Conservation (phyloP, 2,329 filamentous ascomycete species). For the Coniochaeta prunicola region DNA sequence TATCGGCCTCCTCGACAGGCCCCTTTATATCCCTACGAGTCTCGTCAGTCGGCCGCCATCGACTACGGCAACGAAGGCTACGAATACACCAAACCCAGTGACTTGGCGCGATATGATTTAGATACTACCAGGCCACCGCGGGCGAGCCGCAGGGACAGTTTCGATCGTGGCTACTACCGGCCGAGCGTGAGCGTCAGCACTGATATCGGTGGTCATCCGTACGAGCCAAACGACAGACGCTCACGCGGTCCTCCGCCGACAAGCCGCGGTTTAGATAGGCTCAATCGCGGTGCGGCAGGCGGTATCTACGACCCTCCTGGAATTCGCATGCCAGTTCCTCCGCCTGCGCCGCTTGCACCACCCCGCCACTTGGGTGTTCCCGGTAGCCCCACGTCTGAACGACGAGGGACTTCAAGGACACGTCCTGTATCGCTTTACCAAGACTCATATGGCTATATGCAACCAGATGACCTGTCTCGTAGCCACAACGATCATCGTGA, state of each 20-base stretch:
- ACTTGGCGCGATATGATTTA: conserved; percentile 54
- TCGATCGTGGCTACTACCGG: conserved; percentile 47
- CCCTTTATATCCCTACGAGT: conserved; percentile 34
- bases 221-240: conserved; percentile 25
- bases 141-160: conserved; percentile 41
- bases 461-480: conserved; percentile 37
- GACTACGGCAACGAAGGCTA: conserved; percentile 54
- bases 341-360: conserved; percentile 31
- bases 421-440: conserved; percentile 47
- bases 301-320: conserved; percentile 39
- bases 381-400: conserved; percentile 25
- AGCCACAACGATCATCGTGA: conserved; percentile 41
- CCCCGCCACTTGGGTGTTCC: conserved; percentile 21
- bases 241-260: conserved; percentile 55
- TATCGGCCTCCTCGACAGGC: conserved; percentile 38
- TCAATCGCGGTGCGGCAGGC: conserved; percentile 38
- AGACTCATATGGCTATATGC: conserved; percentile 35
- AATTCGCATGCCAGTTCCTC: conserved; percentile 37
- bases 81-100: conserved; percentile 57
- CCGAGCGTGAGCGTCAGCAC: conserved; percentile 46
- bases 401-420: conserved; percentile 22
- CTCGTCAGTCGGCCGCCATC: conserved; percentile 34
- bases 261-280: conserved; percentile 64
- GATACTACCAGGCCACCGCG: conserved; percentile 38
- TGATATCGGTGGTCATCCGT: conserved; percentile 34